Percentiles rank a stretch among this genome's conserved stretches.
Evolutionary conservation across 2,329 filamentous ascomycete species (phyloP).

Genomic region (Lasiodiplodia hormozganensis): DNA sequence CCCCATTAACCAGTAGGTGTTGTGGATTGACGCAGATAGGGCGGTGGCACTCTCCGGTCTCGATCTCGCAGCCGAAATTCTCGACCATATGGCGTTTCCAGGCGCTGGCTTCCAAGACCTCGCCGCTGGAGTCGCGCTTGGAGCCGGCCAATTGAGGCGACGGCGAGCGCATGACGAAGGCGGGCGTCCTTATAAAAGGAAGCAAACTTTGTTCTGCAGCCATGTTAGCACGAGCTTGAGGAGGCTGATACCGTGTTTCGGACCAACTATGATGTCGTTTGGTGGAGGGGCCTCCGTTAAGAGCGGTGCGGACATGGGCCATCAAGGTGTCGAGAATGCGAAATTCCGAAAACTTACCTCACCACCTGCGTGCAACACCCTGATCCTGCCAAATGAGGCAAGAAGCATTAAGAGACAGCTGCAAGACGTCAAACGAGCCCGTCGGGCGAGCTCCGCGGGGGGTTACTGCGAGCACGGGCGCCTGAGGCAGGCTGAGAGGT

Average conservation of each 20-base stretch:
- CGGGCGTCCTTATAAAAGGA: slow-evolving; percentile 15
- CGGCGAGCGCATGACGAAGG: slow-evolving; percentile 23
- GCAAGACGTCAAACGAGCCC: not conserved
- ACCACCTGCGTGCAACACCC: not conserved
- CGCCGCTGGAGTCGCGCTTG: slow-evolving; percentile 26
- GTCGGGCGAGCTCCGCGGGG: not conserved
- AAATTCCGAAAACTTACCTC: slow-evolving; percentile 25
- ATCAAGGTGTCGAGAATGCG: slow-evolving; percentile 29
- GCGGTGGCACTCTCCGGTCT: slow-evolving; percentile 23
- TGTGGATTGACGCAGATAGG: slow-evolving; percentile 28
- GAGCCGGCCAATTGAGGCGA: slow-evolving; percentile 29
- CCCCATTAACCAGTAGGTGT: slow-evolving; percentile 23
- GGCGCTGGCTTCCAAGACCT: slow-evolving; percentile 9
- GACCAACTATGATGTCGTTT: slow-evolving; percentile 11
- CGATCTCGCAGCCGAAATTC: slow-evolving; percentile 27
- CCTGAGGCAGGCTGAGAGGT: slow-evolving; percentile 5
- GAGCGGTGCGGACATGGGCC: slow-evolving; percentile 12
- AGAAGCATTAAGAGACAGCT: not conserved
- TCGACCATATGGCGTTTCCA: slow-evolving; percentile 25
- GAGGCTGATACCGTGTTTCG: not conserved
- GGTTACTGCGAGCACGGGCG: slow-evolving; percentile 2
- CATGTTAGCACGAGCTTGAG: slow-evolving; percentile 13
- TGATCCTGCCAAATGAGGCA: not conserved
- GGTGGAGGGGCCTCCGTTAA: slow-evolving; percentile 14
- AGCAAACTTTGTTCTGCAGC: slow-evolving; percentile 24